phyloP scores from a whole-genome alignment of 148 eudicot species.

The Polygonum maritimum region DNA sequence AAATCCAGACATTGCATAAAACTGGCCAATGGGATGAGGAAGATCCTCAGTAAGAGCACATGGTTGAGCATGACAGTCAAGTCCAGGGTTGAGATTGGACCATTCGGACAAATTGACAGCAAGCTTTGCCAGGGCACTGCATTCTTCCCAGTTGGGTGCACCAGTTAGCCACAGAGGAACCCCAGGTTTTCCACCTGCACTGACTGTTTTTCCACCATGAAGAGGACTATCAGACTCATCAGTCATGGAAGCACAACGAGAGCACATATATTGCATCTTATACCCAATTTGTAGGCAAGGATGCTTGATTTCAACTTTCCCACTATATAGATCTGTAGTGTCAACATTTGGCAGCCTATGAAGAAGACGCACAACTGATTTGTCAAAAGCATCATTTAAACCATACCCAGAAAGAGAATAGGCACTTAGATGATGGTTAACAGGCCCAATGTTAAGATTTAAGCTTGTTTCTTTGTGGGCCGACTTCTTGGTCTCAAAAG shows the following conservation, averaged over 20 bases:
- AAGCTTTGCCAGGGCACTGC: constrained; percentile 64
- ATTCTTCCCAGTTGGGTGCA: constrained; percentile 83
- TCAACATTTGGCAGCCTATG: constrained; percentile 43
- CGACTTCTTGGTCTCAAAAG: constrained; percentile 72
- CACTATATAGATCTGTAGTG: constrained; percentile 40
- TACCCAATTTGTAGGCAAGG: constrained; percentile 93
- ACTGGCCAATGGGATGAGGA: constrained; percentile 85
- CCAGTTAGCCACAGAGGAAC: constrained; percentile 61
- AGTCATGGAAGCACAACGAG: constrained; percentile 53
- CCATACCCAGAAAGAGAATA: constrained; percentile 95
- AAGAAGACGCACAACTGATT: constrained; percentile 74
- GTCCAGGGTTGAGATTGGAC: constrained; percentile 59
- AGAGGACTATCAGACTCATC: constrained; percentile 42
- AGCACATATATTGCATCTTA: constrained; percentile 57
- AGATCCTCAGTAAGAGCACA: constrained; percentile 73
- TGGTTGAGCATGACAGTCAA: constrained; percentile 78
- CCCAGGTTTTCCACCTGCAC: constrained; percentile 51
- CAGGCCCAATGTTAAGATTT: constrained; percentile 80
- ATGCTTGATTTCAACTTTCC: constrained; percentile 63
- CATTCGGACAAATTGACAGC: constrained; percentile 93
- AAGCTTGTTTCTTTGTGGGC: constrained; percentile 56
- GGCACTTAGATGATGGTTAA: constrained; percentile 86
- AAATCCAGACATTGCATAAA: constrained; percentile 93
- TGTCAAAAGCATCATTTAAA: constrained; percentile 96
- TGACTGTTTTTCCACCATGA: constrained; percentile 22